Evolutionary conservation across 2,329 filamentous ascomycete genomes (phyloP).

Genomic region (Dothistroma septosporum): DNA sequence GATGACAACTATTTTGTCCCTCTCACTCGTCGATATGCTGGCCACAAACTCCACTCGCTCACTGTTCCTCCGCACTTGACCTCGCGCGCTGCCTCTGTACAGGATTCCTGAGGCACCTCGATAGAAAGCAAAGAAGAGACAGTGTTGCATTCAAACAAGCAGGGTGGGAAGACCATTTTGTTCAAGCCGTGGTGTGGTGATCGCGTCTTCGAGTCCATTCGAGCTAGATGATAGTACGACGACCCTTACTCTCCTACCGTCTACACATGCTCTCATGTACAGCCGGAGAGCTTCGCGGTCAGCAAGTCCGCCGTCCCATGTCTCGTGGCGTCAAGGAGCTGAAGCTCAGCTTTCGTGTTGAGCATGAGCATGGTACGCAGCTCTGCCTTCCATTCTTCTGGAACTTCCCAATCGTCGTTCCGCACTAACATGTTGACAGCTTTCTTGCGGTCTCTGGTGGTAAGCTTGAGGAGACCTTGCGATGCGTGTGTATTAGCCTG

Average conservation of each 20-base stretch:
- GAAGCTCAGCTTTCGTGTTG: conserved; percentile 72
- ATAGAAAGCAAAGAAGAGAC: no score
- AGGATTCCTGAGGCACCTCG: no score
- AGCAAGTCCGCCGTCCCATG: conserved; percentile 27
- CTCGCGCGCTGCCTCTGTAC: no score
- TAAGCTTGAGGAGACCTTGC: conserved; percentile 50
- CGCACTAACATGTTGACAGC: conserved; percentile 51
- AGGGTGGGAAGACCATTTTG: no score
- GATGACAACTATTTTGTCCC: neutral
- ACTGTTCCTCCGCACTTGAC: no score
- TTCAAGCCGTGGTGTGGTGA: no score
- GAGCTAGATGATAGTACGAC: no score
- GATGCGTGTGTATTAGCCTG: conserved; percentile 25
- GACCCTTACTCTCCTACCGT: no score
- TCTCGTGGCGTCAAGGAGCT: conserved; percentile 40
- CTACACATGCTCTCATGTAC: neutral
- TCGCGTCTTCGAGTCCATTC: no score
- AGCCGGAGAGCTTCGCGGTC: neutral
- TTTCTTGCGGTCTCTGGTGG: conserved; percentile 54
- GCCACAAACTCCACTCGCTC: no score
- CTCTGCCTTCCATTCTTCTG: conserved; percentile 45
- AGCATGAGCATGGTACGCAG: conserved; percentile 70
- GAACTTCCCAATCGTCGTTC: conserved; percentile 3
- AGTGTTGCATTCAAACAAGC: no score
- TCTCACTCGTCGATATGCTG: no score